A percentile compares a stretch with the other conserved stretches of the same genome.
Evolutionary conservation across 805 yeast species (phyloP).

Genomic region (Saturnispora ahearnii): DNA sequence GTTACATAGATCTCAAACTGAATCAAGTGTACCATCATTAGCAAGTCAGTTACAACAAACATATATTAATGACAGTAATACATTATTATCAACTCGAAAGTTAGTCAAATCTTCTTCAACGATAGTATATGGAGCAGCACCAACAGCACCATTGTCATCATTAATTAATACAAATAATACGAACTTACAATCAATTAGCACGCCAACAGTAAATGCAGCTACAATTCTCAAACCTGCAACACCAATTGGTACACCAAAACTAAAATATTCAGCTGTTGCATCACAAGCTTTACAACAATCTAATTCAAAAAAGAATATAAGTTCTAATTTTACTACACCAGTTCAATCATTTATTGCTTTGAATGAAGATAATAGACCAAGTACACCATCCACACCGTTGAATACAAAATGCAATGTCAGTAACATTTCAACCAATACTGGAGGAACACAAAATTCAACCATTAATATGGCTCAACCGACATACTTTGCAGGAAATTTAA

Average conservation of each 20-base stretch:
- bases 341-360: not conserved
- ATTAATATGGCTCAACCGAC: not conserved
- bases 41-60: conserved; percentile 17
- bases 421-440: not conserved
- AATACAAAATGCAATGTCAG: not conserved
- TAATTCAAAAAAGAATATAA: not conserved
- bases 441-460: not conserved
- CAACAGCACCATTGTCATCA: conserved; percentile 3
- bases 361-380: not conserved
- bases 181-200: not conserved
- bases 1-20: conserved; percentile 1
- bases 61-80: conserved; percentile 20
- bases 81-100: conserved; percentile 11
- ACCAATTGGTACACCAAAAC: conserved; percentile 5
- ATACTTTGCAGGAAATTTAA: conserved; percentile 2
- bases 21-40: not conserved
- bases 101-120: not conserved
- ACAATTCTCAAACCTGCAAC: conserved; percentile 7
- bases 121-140: not conserved
- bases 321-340: not conserved
- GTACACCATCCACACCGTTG: not conserved
- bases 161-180: conserved; percentile 21
- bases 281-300: conserved; percentile 1
- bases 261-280: conserved; percentile 7
- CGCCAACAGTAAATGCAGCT: not conserved